phyloP scores from a whole-genome alignment of 768 basidiomycete genomes.

The Leccinum incarnatum region DNA sequence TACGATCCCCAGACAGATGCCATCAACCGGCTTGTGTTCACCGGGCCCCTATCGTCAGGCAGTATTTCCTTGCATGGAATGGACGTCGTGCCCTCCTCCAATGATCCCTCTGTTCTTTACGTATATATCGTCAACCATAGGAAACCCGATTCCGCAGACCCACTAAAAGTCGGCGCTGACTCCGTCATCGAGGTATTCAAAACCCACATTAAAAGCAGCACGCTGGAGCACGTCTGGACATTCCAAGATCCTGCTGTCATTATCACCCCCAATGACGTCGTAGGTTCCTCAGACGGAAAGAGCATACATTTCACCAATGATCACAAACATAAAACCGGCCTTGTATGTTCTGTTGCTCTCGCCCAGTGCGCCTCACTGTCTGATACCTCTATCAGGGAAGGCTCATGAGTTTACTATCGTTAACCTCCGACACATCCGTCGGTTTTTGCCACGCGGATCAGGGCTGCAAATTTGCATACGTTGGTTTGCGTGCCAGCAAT shows the following conservation, averaged over 20 bases:
- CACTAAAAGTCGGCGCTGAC: conserved; percentile 57
- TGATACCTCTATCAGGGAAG: conserved; percentile 18
- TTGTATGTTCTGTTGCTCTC: conserved; percentile 37
- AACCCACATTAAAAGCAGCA: conserved; percentile 42
- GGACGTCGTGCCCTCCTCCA: conserved; percentile 58
- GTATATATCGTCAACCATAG: conserved; percentile 76
- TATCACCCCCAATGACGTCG: conserved; percentile 67
- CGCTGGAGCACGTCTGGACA: conserved; percentile 54
- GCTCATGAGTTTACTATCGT: conserved; percentile 29
- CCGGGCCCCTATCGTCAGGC: conserved; percentile 34
- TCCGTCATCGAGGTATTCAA: conserved; percentile 71
- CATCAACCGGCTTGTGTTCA: conserved; percentile 45
- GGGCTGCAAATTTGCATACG: conserved; percentile 60
- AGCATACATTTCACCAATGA: conserved; percentile 74
- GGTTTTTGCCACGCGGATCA: conserved; percentile 60
- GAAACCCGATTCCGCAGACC: conserved; percentile 40
- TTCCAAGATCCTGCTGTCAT: conserved; percentile 50
- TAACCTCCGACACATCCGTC: conserved; percentile 44
- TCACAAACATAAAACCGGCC: conserved; percentile 49
- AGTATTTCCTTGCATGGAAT: conserved; percentile 63
- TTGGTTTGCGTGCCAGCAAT: conserved; percentile 52
- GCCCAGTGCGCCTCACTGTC: background rate
- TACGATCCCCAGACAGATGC: conserved; percentile 49
- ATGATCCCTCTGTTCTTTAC: conserved; percentile 49
- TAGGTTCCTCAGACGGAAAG: conserved; percentile 61